phyloP scores from a whole-genome alignment of 371 early-diverging fungal genomes.

The Capillidium heterosporum region DNA sequence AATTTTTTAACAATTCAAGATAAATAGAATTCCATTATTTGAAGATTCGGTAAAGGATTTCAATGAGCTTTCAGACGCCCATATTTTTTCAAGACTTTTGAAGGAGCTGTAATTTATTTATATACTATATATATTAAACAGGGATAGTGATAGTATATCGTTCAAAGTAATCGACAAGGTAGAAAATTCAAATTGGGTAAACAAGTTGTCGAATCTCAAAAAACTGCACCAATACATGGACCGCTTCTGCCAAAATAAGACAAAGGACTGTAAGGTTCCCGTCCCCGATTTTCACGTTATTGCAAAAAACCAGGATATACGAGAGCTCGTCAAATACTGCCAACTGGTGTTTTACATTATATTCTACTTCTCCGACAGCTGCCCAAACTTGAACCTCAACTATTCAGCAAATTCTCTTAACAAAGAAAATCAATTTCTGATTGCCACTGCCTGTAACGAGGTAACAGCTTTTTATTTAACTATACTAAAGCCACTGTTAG shows the following conservation, averaged over 20 bases:
- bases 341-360: not conserved
- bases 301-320: not conserved
- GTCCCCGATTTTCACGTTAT: not conserved
- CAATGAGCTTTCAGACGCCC: not conserved
- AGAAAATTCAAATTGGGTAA: not conserved
- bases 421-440: not conserved
- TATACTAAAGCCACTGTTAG: not conserved
- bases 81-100: not conserved
- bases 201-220: not conserved
- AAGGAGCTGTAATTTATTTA: not conserved
- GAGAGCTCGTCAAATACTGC: not conserved
- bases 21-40: not conserved
- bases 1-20: not conserved
- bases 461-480: not conserved
- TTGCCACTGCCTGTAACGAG: not conserved
- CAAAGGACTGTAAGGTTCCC: not conserved
- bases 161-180: not conserved
- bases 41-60: not conserved
- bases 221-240: not conserved
- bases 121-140: not conserved
- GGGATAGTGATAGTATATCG: not conserved
- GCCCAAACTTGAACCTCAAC: not conserved
- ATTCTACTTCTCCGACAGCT: not conserved
- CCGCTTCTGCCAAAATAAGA: not conserved
- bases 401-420: not conserved